Evolutionary conservation across 768 basidiomycete species (phyloP), one percentile per base, ranked within the genome.

Genomic region (Naganishia antarctica): DNA sequence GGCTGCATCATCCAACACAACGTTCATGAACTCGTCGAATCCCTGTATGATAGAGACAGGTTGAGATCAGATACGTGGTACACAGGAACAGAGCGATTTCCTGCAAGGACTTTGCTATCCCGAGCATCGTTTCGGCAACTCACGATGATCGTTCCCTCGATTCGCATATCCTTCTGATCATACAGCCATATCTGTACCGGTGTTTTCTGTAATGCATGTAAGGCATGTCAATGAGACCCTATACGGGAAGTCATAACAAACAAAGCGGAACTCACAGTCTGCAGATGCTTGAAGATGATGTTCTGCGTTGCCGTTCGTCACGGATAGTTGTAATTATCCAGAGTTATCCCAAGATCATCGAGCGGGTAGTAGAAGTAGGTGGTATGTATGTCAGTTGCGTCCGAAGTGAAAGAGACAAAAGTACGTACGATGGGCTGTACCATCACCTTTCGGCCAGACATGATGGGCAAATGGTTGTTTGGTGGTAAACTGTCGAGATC

Each of bases 1-100:
- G 58, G 85, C 84, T 46, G 93, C 91, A 51, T 96, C 90, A 70
- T 99, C 94, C 25, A 99, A 80, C 37, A 97, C 90, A 31, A 99
- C 80, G 75, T 99, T 99, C 94, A 99, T 99, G 80, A 97, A 99
- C 78, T 99, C 94, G 75, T 99, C 94, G 71, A 99, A 99, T 43
- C 94, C 93, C 94, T 97, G 74, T 31, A 28, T 53, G 5, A n/a
- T 25, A 45, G 31, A 16, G 7, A n/a, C 6, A 47, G 32, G 12
- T 8, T 23, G 5, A 16, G 28, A 48, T 28, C 12, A 46, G 41
- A 15, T 13, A 3, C 8, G 37, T 60, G 26, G 13, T 32, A 5
- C 28, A 31, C 34, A n/a, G n/a, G n/a, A n/a, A n/a, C n/a, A n/a
- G n/a, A n/a, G n/a, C n/a, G n/a, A n/a, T n/a, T n/a, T n/a, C n/a